Base-by-base conservation (phyloP, 2,329 filamentous ascomycete genomes). In the Hypoxylon sp. region DNA sequence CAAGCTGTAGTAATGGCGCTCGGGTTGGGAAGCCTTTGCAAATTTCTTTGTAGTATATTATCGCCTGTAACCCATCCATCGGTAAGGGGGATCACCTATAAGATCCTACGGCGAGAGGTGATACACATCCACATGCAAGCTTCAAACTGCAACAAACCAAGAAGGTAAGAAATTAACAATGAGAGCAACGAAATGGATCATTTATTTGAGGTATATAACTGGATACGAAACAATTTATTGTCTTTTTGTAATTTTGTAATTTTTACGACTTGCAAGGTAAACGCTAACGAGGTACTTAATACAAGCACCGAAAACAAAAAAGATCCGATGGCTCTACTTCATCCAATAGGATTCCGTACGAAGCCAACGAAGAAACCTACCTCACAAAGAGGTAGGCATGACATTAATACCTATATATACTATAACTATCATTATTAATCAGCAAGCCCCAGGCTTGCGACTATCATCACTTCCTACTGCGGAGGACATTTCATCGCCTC, bases 381-480 rank as follows among this genome's bases (percentile, higher is more conserved):
- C 43, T 49, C 28, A 7, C 9, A 9, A 7, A 30, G 7, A 30
- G 23, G 23, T 23, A 30, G 28, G 28, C 28, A 30, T 9, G 28
- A 34, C 41, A n/a, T 57, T 17, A 13, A 23, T 23, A 58, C 7
- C 7, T 11, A 23, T 28, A 11, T 28, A 49, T 23, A 6, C 13
- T n/a, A 2, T 14, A 3, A 23, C 6, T 0, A 36, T 9, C 25
- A 36, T 19, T 19, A 25, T 34, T 17, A 59, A 46, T 11, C n/a
- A 58, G 41, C 32, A 55, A 53, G 36, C 46, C 9, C 58, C 58
- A 34, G 45, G 30, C 59, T 48, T 34, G 43, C n/a, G 9, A n/a
- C 14, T 28, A 52, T 17, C 19, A 48, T 11, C 6, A 6, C n/a
- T n/a, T 1, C 52, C 13, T 21, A 34, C n/a, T n/a, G n/a, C n/a